phyloP scores from a whole-genome alignment of 371 early-diverging fungal genomes.

The Saksenaea vasiformis region DNA sequence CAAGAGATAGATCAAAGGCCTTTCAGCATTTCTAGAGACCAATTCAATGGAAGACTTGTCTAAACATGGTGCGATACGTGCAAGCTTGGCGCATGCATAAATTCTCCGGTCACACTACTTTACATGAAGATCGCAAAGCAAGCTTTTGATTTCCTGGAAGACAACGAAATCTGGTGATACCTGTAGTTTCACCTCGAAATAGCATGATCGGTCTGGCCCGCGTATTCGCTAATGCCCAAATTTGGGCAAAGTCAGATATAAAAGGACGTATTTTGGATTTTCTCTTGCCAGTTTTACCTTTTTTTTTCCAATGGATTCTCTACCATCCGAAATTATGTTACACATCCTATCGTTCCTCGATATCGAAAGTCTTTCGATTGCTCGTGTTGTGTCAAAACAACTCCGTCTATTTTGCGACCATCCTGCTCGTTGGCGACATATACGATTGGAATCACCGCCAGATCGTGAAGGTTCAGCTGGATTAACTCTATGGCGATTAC shows the following conservation, averaged over 20 bases:
- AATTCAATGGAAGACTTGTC: too few relatives aligned
- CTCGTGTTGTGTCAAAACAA: slow-evolving; percentile 18
- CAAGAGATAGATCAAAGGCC: background rate
- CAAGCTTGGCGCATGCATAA: too few relatives aligned
- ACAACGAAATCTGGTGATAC: background rate
- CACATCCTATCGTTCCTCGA: slow-evolving; percentile 11
- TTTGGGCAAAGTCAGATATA: slow-evolving; percentile 10
- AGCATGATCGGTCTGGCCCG: slow-evolving; percentile 24
- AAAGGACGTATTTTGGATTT: slow-evolving; percentile 2
- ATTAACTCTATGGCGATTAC: slow-evolving; percentile 24
- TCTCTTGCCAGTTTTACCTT: background rate
- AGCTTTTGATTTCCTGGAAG: too few relatives aligned
- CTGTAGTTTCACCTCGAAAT: background rate
- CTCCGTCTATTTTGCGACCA: slow-evolving; percentile 26
- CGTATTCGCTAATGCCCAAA: background rate
- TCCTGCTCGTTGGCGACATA: slow-evolving; percentile 26
- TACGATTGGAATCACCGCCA: slow-evolving; percentile 12
- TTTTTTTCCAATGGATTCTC: background rate
- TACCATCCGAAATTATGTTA: slow-evolving; percentile 24
- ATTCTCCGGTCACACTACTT: too few relatives aligned
- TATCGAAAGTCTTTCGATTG: slow-evolving; percentile 17
- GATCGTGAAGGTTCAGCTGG: background rate
- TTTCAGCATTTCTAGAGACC: background rate
- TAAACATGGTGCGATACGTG: too few relatives aligned
- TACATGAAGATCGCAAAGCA: too few relatives aligned